Percentiles rank a stretch among this genome's conserved stretches.
phyloP scores from a whole-genome alignment of 371 early-diverging fungal species.

The Apophysomyces variabilis region DNA sequence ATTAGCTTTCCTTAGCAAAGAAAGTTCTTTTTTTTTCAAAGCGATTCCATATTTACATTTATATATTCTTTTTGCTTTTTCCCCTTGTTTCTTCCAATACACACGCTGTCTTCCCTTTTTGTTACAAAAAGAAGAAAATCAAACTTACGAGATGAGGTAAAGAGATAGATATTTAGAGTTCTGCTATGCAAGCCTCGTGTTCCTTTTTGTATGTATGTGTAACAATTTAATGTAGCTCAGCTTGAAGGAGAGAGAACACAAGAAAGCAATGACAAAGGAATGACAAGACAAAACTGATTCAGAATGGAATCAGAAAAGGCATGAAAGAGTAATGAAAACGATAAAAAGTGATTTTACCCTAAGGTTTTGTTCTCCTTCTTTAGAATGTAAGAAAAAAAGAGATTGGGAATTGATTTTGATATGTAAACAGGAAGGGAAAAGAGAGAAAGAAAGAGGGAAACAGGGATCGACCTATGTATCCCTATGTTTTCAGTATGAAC shows the following conservation, averaged over 20 bases:
- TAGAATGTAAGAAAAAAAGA: not conserved
- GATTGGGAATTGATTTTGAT: no score
- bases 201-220: not conserved
- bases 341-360: not conserved
- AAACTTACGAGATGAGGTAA: not conserved
- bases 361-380: not conserved
- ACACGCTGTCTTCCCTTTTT: no score
- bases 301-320: not conserved
- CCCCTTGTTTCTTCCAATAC: no score
- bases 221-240: not conserved
- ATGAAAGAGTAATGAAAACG: not conserved
- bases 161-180: no score
- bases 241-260: not conserved
- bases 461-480: not conserved
- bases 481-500: constrained; percentile 8
- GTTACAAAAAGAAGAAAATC: not conserved
- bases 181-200: not conserved
- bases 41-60: no score
- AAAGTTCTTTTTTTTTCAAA: no score
- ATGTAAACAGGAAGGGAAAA: not conserved
- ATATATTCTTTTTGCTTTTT: no score
- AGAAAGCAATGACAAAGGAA: constrained; percentile 2
- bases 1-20: no score
- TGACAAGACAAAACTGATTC: not conserved
- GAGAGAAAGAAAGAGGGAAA: not conserved